Percentiles rank a stretch among this genome's conserved stretches.
These are phyloP conservation scores for Ophiostoma ulmi DNA, from an alignment of 2,329 filamentous ascomycete genomes.

Conservation along the genomic window DNA sequence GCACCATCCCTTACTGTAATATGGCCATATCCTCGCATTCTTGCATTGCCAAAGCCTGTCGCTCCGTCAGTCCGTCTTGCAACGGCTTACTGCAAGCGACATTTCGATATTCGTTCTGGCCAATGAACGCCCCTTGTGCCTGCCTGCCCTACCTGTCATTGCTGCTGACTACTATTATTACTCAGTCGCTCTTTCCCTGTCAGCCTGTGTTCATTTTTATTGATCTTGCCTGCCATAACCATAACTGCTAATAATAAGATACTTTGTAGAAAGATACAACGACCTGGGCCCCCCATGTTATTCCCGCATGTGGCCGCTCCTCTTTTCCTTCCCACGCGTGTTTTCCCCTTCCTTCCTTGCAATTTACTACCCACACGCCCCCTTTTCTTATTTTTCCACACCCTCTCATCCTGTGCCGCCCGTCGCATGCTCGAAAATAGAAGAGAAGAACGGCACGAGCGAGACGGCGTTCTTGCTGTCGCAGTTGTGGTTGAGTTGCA, in stretches of 20 bases:
- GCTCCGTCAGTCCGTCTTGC: too few relatives aligned
- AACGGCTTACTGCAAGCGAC: too few relatives aligned
- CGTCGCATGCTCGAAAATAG: background rate
- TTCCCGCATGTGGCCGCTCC: background rate
- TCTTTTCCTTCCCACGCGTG: background rate
- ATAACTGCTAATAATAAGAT: background rate
- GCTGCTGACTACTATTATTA: background rate
- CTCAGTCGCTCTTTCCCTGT: background rate
- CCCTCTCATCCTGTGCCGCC: conserved; percentile 20
- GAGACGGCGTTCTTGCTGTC: conserved; percentile 17
- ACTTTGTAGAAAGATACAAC: background rate
- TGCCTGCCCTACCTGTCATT: background rate
- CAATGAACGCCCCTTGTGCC: background rate
- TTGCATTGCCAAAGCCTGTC: too few relatives aligned
- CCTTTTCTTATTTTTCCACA: background rate
- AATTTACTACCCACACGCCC: conserved; percentile 18
- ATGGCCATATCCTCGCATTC: too few relatives aligned
- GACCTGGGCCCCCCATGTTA: conserved; percentile 7
- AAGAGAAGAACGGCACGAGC: background rate
- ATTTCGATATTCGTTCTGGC: background rate
- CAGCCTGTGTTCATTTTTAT: background rate
- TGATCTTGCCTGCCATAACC: background rate
- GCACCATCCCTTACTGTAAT: background rate
- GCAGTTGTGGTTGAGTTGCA: background rate
- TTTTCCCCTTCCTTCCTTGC: background rate